These are phyloP conservation scores for Candida jianshihensis DNA, from an alignment of 805 yeast species.

Conservation along the genomic window DNA sequence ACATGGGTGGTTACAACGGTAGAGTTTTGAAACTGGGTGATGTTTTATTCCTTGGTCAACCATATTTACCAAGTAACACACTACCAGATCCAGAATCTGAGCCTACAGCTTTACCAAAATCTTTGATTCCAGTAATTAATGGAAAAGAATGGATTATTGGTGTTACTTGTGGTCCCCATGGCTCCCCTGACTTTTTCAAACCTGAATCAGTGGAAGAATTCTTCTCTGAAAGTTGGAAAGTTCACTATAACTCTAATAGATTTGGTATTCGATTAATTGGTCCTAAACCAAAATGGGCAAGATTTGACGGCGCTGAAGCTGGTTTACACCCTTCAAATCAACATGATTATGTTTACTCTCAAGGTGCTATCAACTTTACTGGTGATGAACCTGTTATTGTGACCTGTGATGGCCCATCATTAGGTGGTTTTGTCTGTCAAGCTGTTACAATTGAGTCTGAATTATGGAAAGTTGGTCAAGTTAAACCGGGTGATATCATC, in stretches of 20 bases:
- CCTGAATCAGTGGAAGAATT: slow-evolving; percentile 69
- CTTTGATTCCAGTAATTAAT: slow-evolving; percentile 28
- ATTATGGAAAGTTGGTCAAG: slow-evolving; percentile 98
- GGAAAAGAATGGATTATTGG: slow-evolving; percentile 68
- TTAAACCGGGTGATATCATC: slow-evolving; percentile 86
- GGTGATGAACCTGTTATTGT: slow-evolving; percentile 98
- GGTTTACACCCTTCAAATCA: slow-evolving; percentile 98
- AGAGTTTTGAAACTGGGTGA: slow-evolving; percentile 89
- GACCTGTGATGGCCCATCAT: slow-evolving; percentile 95
- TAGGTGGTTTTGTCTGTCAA: slow-evolving; percentile 96
- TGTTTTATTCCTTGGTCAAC: slow-evolving; percentile 79
- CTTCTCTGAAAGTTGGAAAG: slow-evolving; percentile 79
- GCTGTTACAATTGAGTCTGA: slow-evolving; percentile 95
- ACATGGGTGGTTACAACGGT: slow-evolving; percentile 92
- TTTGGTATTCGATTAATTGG: slow-evolving; percentile 93
- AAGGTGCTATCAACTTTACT: slow-evolving; percentile 95
- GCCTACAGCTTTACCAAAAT: slow-evolving; percentile 51
- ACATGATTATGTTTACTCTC: slow-evolving; percentile 92
- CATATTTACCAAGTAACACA: slow-evolving; percentile 57
- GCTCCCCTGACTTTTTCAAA: slow-evolving; percentile 91
- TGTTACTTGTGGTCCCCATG: slow-evolving; percentile 97
- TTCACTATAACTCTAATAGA: slow-evolving; percentile 94
- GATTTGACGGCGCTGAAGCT: slow-evolving; percentile 95
- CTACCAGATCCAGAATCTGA: slow-evolving; percentile 66
- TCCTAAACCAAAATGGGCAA: slow-evolving; percentile 96